Evolutionary conservation across 2,329 filamentous ascomycete genomes (phyloP).

Genomic region (Dothidotthia symphoricarpi): DNA sequence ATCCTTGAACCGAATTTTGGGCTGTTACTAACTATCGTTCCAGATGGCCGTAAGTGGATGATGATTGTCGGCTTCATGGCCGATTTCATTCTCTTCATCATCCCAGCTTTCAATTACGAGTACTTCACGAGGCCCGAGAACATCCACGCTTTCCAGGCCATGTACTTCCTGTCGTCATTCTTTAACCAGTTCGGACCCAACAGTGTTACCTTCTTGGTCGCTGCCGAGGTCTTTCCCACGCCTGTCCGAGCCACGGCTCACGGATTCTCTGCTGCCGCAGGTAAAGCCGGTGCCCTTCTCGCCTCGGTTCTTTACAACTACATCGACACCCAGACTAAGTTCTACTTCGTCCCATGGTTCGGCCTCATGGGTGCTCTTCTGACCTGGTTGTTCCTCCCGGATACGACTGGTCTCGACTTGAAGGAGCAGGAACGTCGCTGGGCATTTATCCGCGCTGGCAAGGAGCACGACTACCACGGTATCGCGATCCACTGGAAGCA

Average conservation of each 20-base stretch:
- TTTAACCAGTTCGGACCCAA: slow-evolving; percentile 99
- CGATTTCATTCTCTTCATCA: slow-evolving; percentile 89
- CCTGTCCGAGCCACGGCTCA: slow-evolving; percentile 90
- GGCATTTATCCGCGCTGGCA: slow-evolving; percentile 77
- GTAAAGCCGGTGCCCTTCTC: slow-evolving; percentile 83
- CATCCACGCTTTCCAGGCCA: slow-evolving; percentile 89
- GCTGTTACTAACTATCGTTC: too few species aligned
- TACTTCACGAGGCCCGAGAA: slow-evolving; percentile 73
- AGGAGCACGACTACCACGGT: slow-evolving; percentile 82
- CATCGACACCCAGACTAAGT: slow-evolving; percentile 79
- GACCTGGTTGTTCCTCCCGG: slow-evolving; percentile 85
- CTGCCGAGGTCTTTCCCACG: slow-evolving; percentile 94
- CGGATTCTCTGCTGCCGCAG: slow-evolving; percentile 87
- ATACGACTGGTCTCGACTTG: slow-evolving; percentile 92
- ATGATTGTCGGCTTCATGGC: slow-evolving; percentile 90
- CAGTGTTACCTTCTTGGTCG: slow-evolving; percentile 92
- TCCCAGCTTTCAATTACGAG: slow-evolving; percentile 83
- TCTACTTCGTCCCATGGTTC: slow-evolving; percentile 94
- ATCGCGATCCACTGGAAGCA: slow-evolving; percentile 89
- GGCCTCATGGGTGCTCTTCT: slow-evolving; percentile 82
- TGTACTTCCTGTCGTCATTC: slow-evolving; percentile 97
- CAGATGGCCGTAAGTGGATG: slow-evolving; percentile 95
- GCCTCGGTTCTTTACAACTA: slow-evolving; percentile 94
- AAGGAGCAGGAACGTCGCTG: slow-evolving; percentile 97
- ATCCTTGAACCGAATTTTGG: slow-evolving; percentile 4